phyloP scores from a whole-genome alignment of 2,329 filamentous ascomycete genomes.

The Colletotrichum sp. region DNA sequence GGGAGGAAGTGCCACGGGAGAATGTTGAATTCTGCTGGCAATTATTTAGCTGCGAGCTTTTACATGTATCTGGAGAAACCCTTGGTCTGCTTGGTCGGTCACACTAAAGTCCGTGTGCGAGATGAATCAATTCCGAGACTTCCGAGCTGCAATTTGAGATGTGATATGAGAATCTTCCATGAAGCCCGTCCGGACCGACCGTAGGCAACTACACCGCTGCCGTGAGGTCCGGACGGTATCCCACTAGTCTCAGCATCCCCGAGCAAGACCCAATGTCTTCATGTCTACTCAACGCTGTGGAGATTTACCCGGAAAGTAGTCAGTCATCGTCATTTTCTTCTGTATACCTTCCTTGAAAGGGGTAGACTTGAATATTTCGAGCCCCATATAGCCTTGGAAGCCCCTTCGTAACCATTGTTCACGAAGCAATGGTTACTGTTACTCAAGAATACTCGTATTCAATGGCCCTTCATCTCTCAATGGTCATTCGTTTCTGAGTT shows the following conservation, averaged over 20 bases:
- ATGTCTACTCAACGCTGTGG: neutral
- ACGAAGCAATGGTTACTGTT: neutral
- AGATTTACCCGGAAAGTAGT: neutral
- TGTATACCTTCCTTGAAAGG: neutral
- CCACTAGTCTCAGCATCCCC: neutral
- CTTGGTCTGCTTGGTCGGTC: neutral
- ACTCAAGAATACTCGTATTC: neutral
- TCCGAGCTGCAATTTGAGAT: neutral
- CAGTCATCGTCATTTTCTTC: neutral
- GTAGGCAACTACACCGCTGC: neutral
- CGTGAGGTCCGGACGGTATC: neutral
- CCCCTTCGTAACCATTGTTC: neutral
- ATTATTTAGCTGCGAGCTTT: neutral
- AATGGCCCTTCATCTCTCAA: neutral
- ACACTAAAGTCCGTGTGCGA: neutral
- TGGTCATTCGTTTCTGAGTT: neutral
- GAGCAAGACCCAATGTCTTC: neutral
- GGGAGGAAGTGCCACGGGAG: neutral
- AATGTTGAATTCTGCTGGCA: neutral
- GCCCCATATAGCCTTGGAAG: neutral
- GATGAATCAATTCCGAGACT: neutral
- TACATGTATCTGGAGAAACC: neutral
- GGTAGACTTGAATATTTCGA: neutral
- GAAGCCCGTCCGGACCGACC: neutral
- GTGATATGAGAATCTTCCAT: neutral